These are phyloP conservation scores for Sordariomycetes sp. DNA, from an alignment of 2,329 filamentous ascomycete species.

Conservation along the genomic window DNA sequence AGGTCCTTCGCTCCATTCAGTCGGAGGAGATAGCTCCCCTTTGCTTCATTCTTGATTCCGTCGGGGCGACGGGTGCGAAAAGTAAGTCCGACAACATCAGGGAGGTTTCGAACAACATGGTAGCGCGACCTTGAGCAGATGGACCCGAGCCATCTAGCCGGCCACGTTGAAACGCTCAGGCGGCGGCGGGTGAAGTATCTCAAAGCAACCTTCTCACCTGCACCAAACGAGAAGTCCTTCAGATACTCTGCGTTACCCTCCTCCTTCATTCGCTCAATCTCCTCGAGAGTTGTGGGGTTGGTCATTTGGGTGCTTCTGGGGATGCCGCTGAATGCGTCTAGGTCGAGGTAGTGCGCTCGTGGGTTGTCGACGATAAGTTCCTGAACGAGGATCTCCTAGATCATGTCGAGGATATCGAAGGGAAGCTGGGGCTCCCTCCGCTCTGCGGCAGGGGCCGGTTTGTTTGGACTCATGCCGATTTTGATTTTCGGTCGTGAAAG, in stretches of 20 bases:
- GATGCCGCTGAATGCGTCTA: neutral
- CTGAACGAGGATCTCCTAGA: neutral
- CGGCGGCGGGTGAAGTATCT: neutral
- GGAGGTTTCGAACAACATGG: neutral
- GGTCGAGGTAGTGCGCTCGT: neutral
- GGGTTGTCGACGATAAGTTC: neutral
- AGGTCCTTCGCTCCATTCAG: neutral
- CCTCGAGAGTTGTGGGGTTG: neutral
- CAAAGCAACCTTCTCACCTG: neutral
- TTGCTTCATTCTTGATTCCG: neutral
- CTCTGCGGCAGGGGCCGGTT: neutral
- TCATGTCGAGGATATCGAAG: neutral
- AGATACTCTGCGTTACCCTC: neutral
- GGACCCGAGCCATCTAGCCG: neutral
- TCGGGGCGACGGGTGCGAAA: neutral
- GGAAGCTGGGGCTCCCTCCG: neutral
- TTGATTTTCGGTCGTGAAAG: neutral
- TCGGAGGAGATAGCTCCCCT: neutral
- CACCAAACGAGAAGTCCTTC: neutral
- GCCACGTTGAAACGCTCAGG: neutral
- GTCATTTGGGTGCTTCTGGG: neutral
- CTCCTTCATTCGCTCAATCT: neutral
- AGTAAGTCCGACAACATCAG: neutral
- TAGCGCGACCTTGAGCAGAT: neutral
- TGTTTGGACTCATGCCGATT: neutral